These are phyloP conservation scores for Clonostachys solani DNA, from an alignment of 2,329 filamentous ascomycete species.

Conservation along the genomic window DNA sequence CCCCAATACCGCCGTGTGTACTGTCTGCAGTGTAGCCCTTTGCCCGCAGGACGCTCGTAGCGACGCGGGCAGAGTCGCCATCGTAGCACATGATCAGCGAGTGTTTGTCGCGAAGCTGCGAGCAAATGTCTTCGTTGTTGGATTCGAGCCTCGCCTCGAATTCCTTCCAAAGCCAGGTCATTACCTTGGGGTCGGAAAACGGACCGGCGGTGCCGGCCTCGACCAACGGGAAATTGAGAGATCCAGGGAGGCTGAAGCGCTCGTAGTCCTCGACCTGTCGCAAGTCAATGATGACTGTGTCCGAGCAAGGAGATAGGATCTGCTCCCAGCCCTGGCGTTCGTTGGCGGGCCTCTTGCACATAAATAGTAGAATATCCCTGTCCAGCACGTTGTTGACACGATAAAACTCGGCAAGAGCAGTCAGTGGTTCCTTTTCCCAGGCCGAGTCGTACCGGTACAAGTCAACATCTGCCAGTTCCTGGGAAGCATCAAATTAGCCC, in stretches of 20 bases:
- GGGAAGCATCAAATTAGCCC: not conserved
- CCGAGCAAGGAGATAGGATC: constrained; percentile 8
- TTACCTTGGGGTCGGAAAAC: constrained; percentile 35
- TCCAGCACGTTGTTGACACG: constrained; percentile 4
- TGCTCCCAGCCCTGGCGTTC: not conserved
- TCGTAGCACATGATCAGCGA: constrained; percentile 47
- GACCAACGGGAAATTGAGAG: constrained; percentile 38
- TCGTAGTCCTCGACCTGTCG: constrained; percentile 34
- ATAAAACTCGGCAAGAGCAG: constrained; percentile 27
- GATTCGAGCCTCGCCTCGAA: constrained; percentile 36
- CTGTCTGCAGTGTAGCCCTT: constrained; percentile 42
- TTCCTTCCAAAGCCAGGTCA: constrained; percentile 40
- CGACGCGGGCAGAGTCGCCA: constrained; percentile 49
- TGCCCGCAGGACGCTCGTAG: constrained; percentile 46
- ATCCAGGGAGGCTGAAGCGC: constrained; percentile 33
- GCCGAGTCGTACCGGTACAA: constrained; percentile 46
- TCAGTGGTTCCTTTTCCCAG: constrained; percentile 39
- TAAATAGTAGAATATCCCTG: not conserved
- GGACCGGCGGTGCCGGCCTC: constrained; percentile 29
- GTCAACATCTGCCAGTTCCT: constrained; percentile 42
- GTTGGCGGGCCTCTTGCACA: not conserved
- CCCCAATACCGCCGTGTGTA: constrained; percentile 32
- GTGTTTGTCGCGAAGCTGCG: constrained; percentile 20
- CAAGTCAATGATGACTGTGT: constrained; percentile 36
- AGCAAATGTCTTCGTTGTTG: constrained; percentile 6